Evolutionary conservation across 768 basidiomycete species (phyloP).

Genomic region (Holtermannia corniformis): DNA sequence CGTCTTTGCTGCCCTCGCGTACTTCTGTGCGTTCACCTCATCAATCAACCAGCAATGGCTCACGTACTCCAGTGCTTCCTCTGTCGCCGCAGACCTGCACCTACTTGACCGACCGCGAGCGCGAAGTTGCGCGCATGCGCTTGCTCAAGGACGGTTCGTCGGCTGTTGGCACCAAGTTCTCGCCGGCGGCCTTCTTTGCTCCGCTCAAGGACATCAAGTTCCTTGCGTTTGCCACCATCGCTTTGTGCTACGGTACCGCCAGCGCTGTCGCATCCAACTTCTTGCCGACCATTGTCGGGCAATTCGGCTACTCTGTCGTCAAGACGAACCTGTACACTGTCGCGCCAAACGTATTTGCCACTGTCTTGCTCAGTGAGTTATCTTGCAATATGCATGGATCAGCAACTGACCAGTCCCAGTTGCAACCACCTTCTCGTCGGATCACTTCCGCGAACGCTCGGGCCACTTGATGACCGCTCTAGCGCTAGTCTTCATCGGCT

Average conservation of each 20-base stretch:
- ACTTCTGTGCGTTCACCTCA: no score
- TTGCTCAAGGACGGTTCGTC: constrained; percentile 49
- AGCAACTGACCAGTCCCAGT: no score
- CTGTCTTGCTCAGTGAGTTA: no score
- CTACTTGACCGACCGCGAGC: constrained; percentile 14
- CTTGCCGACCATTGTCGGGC: constrained; percentile 48
- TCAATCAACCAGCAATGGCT: no score
- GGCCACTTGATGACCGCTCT: constrained; percentile 11
- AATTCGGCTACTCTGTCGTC: constrained; percentile 47
- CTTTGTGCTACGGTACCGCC: constrained; percentile 13
- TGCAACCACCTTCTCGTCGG: constrained; percentile 49
- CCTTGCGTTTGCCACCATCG: constrained; percentile 18
- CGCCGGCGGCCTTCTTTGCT: constrained; percentile 11
- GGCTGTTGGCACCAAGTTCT: constrained; percentile 42
- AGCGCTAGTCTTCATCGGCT: constrained; percentile 5
- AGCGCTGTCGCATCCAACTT: constrained; percentile 51
- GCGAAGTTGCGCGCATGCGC: constrained; percentile 29
- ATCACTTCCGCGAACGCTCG: constrained; percentile 43
- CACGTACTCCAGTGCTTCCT: no score
- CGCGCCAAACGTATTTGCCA: constrained; percentile 50
- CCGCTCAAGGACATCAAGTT: constrained; percentile 18
- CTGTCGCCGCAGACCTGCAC: constrained; percentile 3
- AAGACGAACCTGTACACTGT: constrained; percentile 54
- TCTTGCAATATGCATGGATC: no score
- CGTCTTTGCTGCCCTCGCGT: constrained; percentile 46